Base-by-base conservation (phyloP, 805 yeast genomes). In the Zygosaccharomyces bisporus region DNA sequence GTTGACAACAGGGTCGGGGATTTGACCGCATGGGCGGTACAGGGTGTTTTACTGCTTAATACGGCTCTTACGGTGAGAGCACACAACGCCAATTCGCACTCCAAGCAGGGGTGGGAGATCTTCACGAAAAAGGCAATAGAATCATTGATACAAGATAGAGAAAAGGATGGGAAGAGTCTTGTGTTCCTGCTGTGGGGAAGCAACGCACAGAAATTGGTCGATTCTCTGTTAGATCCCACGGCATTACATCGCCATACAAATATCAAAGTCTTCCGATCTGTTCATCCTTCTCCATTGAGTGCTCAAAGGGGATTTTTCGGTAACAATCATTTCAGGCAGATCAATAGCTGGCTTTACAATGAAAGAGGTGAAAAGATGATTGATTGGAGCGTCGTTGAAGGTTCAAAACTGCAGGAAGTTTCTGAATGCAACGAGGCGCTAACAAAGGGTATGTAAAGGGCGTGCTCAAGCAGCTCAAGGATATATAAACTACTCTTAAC, bases 271-370 rank as follows among this genome's bases (percentile, higher is more conserved):
- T 66, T 93, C 20, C 76, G 75, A 49, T 73, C 88, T 0, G 97
- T 89, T 0, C 99, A 93, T 65, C 99, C 99, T 0, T 85, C 95
- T 20, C 99, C 99, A 1, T 68, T 93, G 39, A 85, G 95, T 50
- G 99, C 99, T 0, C 74, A 83, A 14, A 96, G 93, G 2, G 68
- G 68, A 0, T 93, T 85, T 63, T 90, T 91, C 55, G 81, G 81
- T 2, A 80, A 84, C 53, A 67, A 71, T 17, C 96, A 88, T 57
- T 91, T 89, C 64, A 72, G 63, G 41, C 74, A 76, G 57, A 80
- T 91, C 34, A 91, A 93, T 60, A 78, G 78, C 6, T 91, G 96
- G 95, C 69, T 91, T 1, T 47, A 46, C 29, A 53, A 57, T 12
- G 67, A 70, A 24, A 58, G 67, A 13, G 57, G 63, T 2, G 64